Evolutionary conservation across 495 filamentous ascomycete species (phyloP).

Genomic region (Penicillium pulvis): DNA sequence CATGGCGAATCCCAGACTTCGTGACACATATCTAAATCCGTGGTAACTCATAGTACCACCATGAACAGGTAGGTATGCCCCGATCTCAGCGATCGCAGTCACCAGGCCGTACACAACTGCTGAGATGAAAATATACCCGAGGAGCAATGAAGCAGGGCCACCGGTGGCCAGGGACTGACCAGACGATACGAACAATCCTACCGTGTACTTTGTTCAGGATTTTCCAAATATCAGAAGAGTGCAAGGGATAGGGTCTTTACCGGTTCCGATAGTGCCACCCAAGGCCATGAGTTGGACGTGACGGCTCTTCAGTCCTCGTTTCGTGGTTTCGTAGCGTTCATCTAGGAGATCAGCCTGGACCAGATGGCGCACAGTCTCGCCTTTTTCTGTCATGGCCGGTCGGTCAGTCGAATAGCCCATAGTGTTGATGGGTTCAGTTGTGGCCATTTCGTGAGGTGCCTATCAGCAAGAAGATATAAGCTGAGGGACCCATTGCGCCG

Average conservation of each 20-base stretch:
- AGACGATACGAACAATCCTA: conserved; percentile 51
- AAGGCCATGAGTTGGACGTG: conserved; percentile 70
- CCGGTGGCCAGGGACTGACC: conserved; percentile 61
- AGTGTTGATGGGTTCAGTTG: no score
- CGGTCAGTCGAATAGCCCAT: no score
- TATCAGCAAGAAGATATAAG: no score
- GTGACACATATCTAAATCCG: conserved; percentile 60
- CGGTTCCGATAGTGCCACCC: conserved; percentile 72
- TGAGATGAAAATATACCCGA: conserved; percentile 65
- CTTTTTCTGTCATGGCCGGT: conserved; percentile 23
- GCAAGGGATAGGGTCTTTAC: conserved; percentile 7
- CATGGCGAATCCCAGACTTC: conserved; percentile 63
- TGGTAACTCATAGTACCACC: conserved; percentile 62
- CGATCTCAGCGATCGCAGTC: conserved; percentile 65
- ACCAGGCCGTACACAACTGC: conserved; percentile 62
- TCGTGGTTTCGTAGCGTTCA: conserved; percentile 41
- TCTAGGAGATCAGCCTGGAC: conserved; percentile 43
- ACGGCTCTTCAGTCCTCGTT: conserved; percentile 51
- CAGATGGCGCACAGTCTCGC: conserved; percentile 21
- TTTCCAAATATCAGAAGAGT: background rate
- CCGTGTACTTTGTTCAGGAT: background rate
- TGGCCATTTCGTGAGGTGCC: no score
- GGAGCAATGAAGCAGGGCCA: conserved; percentile 64
- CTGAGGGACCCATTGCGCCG: no score
- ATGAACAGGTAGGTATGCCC: conserved; percentile 62